These are phyloP conservation scores for Lathyrus sativus DNA, from an alignment of 306 rosid species.

Conservation along the genomic window DNA sequence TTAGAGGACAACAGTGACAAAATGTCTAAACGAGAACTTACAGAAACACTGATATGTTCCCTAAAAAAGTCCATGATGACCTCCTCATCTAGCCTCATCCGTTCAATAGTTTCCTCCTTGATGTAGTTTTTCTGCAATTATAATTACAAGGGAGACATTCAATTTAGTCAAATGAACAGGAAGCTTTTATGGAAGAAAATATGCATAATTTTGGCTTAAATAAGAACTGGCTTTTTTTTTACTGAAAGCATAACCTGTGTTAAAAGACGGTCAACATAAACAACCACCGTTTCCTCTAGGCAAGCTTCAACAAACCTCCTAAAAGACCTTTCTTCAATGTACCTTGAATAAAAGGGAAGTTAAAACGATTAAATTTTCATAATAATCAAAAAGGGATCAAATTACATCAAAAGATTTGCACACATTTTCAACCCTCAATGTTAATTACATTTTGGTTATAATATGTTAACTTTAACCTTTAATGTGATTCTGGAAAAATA, in stretches of 20 bases:
- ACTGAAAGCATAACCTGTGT: conserved; percentile 62
- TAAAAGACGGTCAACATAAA: conserved; percentile 89
- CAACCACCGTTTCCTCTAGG: conserved; percentile 88
- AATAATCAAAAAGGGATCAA: conserved; percentile 19
- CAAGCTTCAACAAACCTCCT: conserved; percentile 99
- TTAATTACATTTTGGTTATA: not conserved
- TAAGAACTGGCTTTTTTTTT: conserved; percentile 4
- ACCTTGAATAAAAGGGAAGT: conserved; percentile 54
- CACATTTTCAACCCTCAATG: not conserved
- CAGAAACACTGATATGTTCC: conserved; percentile 86
- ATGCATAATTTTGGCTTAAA: conserved; percentile 23
- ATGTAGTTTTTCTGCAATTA: conserved; percentile 76
- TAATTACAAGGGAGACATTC: conserved; percentile 30
- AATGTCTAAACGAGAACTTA: conserved; percentile 48
- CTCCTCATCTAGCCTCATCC: conserved; percentile 98
- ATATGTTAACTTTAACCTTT: not conserved
- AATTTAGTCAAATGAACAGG: conserved; percentile 34
- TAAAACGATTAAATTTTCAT: conserved; percentile 37
- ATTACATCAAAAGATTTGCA: not conserved
- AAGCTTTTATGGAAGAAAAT: conserved; percentile 26
- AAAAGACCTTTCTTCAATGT: conserved; percentile 95
- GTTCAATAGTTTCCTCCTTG: conserved; percentile 91
- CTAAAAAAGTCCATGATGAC: conserved; percentile 94
- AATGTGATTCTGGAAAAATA: not conserved
- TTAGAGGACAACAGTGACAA: conserved; percentile 12